These are phyloP conservation scores for Penicillium sp. DNA, from an alignment of 2,329 filamentous ascomycete species.

Conservation along the genomic window DNA sequence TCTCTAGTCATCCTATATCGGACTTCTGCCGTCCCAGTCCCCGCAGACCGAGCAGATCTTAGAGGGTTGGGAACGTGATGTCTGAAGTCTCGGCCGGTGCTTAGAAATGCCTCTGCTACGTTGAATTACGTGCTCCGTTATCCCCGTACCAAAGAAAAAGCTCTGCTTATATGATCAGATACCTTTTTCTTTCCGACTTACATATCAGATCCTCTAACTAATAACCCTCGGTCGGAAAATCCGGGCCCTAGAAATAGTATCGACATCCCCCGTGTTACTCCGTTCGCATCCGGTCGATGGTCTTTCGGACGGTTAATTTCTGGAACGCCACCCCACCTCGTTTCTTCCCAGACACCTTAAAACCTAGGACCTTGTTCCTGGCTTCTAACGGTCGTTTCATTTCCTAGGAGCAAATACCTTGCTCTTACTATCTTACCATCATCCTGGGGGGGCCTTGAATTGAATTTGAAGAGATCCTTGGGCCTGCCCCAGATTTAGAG, in stretches of 20 bases:
- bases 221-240: not conserved
- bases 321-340: conserved; percentile 9
- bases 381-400: not conserved
- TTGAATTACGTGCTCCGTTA: conserved; percentile 11
- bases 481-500: not conserved
- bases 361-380: conserved; percentile 5
- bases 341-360: not conserved
- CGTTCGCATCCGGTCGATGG: conserved; percentile 11
- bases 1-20: conserved; percentile 11
- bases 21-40: conserved; percentile 3
- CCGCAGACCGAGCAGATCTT: not conserved
- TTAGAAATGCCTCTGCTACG: conserved; percentile 9
- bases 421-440: not conserved
- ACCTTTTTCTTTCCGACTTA: not conserved
- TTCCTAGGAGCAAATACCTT: not conserved
- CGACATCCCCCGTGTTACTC: conserved; percentile 2
- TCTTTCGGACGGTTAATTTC: conserved; percentile 6
- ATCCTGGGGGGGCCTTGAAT: not conserved
- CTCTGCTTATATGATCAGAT: not conserved
- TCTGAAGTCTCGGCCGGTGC: not conserved
- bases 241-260: not conserved
- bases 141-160: conserved; percentile 3
- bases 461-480: not conserved
- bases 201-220: not conserved
- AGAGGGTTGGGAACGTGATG: not conserved